Conservation (phyloP, 306 rosid species). For the Vigna hirtella region DNA sequence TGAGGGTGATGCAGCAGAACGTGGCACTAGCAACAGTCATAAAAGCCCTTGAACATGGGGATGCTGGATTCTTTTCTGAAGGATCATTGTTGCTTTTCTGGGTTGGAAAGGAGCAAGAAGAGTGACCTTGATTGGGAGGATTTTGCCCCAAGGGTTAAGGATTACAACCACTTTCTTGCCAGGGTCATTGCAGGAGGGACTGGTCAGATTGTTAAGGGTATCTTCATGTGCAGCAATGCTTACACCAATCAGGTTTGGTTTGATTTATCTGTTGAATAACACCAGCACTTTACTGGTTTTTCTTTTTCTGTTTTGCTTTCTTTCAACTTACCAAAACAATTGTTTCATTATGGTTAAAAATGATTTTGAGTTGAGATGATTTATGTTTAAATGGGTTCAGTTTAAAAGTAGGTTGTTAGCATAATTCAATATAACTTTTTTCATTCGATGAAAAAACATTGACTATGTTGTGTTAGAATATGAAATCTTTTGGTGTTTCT, state of each 20-base stretch:
- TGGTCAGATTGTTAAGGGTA: constrained; percentile 95
- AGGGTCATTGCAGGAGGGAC: constrained; percentile 94
- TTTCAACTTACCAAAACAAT: no score
- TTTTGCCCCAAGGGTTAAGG: constrained; percentile 84
- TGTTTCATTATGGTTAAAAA: no score
- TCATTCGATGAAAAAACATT: no score
- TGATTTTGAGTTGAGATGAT: no score
- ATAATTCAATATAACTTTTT: no score
- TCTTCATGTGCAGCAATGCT: constrained; percentile 85
- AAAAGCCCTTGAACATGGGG: constrained; percentile 59
- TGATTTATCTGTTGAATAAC: not conserved
- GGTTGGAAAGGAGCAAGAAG: constrained; percentile 42
- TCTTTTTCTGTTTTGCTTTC: no score
- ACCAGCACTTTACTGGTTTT: not conserved
- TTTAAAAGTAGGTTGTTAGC: no score
- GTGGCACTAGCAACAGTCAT: constrained; percentile 72
- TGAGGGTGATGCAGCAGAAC: constrained; percentile 59
- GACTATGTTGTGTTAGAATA: no score
- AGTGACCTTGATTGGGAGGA: constrained; percentile 82
- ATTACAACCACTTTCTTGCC: constrained; percentile 81
- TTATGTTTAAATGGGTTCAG: no score
- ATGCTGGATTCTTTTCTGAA: constrained; percentile 68
- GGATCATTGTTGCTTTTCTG: constrained; percentile 75
- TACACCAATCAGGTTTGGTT: constrained; percentile 79
- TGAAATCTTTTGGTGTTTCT: no score